These are phyloP conservation scores for Aspergillus proliferans DNA, from an alignment of 2,329 filamentous ascomycete genomes.

Conservation along the genomic window DNA sequence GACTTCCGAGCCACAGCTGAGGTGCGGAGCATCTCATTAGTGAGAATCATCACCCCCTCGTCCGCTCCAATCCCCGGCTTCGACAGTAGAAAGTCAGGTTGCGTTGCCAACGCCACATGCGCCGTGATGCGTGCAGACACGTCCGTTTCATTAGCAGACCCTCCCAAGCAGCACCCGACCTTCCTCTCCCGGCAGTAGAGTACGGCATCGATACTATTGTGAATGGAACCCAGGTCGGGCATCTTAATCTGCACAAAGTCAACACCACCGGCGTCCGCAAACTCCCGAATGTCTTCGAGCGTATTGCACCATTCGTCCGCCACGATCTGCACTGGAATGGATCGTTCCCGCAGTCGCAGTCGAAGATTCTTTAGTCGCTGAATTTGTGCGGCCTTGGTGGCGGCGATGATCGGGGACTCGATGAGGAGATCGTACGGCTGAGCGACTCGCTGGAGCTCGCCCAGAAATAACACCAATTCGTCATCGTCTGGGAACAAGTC, in stretches of 20 bases:
- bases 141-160: conserved; percentile 15
- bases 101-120: conserved; percentile 7
- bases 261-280: conserved; percentile 11
- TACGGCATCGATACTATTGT: conserved; percentile 14
- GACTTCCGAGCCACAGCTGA: neutral
- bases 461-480: conserved; percentile 5
- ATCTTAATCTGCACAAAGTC: conserved; percentile 16
- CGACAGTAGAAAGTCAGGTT: conserved; percentile 3
- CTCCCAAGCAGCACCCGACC: conserved; percentile 12
- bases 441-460: conserved; percentile 4
- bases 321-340: conserved; percentile 6
- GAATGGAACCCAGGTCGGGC: conserved; percentile 12
- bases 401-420: conserved; percentile 12
- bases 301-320: conserved; percentile 17
- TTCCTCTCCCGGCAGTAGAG: conserved; percentile 9
- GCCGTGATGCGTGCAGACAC: conserved; percentile 22
- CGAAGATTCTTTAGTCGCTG: conserved; percentile 4
- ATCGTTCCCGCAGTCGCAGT: neutral
- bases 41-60: conserved; percentile 6
- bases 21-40: conserved; percentile 6
- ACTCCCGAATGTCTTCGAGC: conserved; percentile 11
- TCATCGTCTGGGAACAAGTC: conserved; percentile 7
- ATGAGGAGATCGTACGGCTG: conserved; percentile 12
- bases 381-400: conserved; percentile 10
- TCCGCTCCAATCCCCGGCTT: conserved; percentile 5